Conservation (phyloP, 2,329 filamentous ascomycete genomes). For the Aspergillus vadensis region DNA sequence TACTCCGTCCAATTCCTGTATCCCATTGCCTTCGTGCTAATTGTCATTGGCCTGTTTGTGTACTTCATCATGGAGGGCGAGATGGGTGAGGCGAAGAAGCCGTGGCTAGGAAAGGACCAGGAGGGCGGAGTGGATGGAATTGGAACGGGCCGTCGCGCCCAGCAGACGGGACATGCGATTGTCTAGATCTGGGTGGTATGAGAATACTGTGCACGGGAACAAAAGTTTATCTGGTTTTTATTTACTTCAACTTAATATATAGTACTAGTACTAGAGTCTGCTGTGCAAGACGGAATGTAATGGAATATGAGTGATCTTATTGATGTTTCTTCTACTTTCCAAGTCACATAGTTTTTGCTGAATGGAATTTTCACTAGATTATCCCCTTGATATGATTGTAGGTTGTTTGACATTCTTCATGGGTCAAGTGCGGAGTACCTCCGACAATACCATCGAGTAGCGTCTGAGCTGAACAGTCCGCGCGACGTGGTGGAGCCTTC, state of each 20-base stretch:
- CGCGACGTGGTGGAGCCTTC: too few species aligned
- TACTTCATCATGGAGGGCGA: slow-evolving; percentile 84
- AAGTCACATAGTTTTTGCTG: too few species aligned
- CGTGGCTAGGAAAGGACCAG: slow-evolving; percentile 87
- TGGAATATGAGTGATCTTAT: not conserved
- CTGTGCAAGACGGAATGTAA: not conserved
- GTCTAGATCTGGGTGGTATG: not conserved
- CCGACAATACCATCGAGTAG: too few species aligned
- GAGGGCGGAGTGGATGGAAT: slow-evolving; percentile 64
- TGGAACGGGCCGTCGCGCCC: slow-evolving; percentile 9
- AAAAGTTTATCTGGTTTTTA: slow-evolving; percentile 1
- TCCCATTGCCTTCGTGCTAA: slow-evolving; percentile 92
- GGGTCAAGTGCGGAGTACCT: too few species aligned
- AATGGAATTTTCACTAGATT: too few species aligned
- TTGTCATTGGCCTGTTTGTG: slow-evolving; percentile 77
- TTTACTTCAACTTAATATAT: not conserved
- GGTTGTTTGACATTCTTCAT: too few species aligned
- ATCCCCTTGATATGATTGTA: too few species aligned
- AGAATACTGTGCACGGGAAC: not conserved
- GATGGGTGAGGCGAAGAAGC: slow-evolving; percentile 86
- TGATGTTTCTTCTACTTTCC: too few species aligned
- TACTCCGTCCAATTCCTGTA: slow-evolving; percentile 83
- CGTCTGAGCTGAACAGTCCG: rapidly evolving
- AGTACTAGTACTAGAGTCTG: not conserved
- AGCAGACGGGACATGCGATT: slow-evolving; percentile 9